Percentiles rank a stretch among this genome's conserved stretches.
phyloP scores from a whole-genome alignment of 768 basidiomycete genomes.

The Phallus indusiatus region DNA sequence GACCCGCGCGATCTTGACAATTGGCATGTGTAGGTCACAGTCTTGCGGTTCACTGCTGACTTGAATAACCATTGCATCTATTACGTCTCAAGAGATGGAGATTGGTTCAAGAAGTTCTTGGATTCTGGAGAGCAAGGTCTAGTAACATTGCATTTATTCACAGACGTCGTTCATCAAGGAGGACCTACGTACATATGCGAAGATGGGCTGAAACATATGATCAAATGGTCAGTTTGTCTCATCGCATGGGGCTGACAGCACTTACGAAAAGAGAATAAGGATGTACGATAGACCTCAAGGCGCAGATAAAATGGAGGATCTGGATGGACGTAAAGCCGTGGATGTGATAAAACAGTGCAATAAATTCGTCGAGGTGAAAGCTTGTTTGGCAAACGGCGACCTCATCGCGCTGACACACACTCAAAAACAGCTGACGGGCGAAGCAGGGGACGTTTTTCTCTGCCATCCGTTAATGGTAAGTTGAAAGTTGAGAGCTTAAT shows the following conservation, averaged over 20 bases:
- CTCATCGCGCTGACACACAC: not conserved
- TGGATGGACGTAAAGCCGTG: not conserved
- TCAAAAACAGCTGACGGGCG: slow-evolving; percentile 16
- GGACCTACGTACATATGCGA: slow-evolving; percentile 21
- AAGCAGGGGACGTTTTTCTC: slow-evolving; percentile 19
- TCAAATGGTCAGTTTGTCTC: slow-evolving; percentile 6
- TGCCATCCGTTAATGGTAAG: slow-evolving; percentile 20
- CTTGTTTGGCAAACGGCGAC: not conserved
- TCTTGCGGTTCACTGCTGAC: not conserved
- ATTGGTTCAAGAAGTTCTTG: slow-evolving; percentile 16
- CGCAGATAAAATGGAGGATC: not conserved
- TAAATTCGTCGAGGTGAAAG: slow-evolving; percentile 12
- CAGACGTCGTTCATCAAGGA: slow-evolving; percentile 15
- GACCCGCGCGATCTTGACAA: slow-evolving; percentile 15
- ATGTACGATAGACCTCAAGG: slow-evolving; percentile 7
- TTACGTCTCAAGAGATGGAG: not conserved
- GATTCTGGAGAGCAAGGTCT: slow-evolving; percentile 23
- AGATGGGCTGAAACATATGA: slow-evolving; percentile 16
- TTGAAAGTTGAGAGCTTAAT: not conserved
- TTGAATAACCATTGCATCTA: not conserved
- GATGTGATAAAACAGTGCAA: slow-evolving; percentile 14
- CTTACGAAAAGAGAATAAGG: not conserved
- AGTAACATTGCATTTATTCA: slow-evolving; percentile 19
- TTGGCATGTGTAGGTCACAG: slow-evolving; percentile 21
- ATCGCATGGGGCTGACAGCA: not conserved